phyloP scores from a whole-genome alignment of 2,329 filamentous ascomycete species.

The Diaporthe amygdali region DNA sequence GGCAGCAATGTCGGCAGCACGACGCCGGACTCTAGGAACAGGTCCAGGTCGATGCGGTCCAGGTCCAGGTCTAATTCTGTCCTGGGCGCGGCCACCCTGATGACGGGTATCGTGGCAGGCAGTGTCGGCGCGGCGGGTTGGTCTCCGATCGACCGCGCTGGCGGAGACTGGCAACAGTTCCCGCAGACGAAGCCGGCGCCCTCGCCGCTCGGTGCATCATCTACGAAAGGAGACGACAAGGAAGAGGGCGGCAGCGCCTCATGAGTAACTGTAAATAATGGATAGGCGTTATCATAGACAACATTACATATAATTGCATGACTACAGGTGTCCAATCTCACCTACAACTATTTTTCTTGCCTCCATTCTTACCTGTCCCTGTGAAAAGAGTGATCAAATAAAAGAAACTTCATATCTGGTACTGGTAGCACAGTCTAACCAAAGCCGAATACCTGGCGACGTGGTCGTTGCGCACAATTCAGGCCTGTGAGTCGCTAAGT shows the following conservation, averaged over 20 bases:
- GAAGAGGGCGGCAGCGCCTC: background rate
- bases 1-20: background rate
- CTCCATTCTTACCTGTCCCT: no score
- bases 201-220: conserved; percentile 16
- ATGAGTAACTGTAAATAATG: conserved; percentile 9
- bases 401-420: no score
- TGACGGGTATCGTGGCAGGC: conserved; percentile 83
- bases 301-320: conserved; percentile 16
- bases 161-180: conserved; percentile 37
- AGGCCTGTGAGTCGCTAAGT: no score
- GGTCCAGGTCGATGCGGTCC: conserved; percentile 68
- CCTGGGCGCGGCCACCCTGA: conserved; percentile 75
- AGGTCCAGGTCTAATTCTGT: conserved; percentile 70
- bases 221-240: conserved; percentile 10
- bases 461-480: no score
- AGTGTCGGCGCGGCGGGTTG: conserved; percentile 74
- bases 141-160: conserved; percentile 69
- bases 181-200: conserved; percentile 31
- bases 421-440: no score
- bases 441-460: no score
- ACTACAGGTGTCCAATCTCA: conserved; percentile 6
- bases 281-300: conserved; percentile 14
- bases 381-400: no score
- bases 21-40: conserved; percentile 65
- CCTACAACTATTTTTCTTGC: background rate